Evolutionary conservation across 768 basidiomycete genomes (phyloP), one percentile per base, ranked within the genome.

Genomic region (Termitomyces sp.): DNA sequence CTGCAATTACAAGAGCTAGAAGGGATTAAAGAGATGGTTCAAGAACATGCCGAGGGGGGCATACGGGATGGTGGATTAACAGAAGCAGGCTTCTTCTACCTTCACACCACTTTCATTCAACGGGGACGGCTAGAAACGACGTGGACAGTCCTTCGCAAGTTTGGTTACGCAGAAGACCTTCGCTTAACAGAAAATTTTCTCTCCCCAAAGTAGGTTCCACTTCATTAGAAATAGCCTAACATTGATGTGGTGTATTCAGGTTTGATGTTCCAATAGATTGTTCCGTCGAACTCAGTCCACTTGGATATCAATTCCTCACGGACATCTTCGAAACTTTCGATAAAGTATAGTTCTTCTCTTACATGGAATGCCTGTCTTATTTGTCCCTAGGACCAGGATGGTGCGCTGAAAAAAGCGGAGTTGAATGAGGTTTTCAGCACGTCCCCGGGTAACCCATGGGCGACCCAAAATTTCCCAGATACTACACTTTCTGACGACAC

Each of bases 391-490:
- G 96, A 98, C 68, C 87, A 94, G 73, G 96, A 99, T 67, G 96
- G 96, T 46, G 94, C 95, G 1, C 69, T 99, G 48, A 94, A 91
- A 41, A 75, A 81, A 15, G 74, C 75, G 12, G 96, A 99, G 67
- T 78, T 99, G 31, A 84, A 89, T 30, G 88, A 93, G 28, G 74
- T 98, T 8, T 97, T 99, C 70, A 89, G 86, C 62, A 98, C 96
- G 9, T 91, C 94, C 14, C 94, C 96, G 0, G 96, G 94, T 1
- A 95, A 95, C 66, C 96, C 96, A n/a, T 99, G 96, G 96, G 78
- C 82, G 14, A 81, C 78, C n/a, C 87, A 90, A 64, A 90, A 87
- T 47, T 97, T 96, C 71, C 91, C 94, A 0, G 91, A 95, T 63
- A 94, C 85, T 0, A 93, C 93, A 5, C 79, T 94, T 45, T 85